These are phyloP conservation scores for Maudiozyma bulderi DNA, from an alignment of 805 yeast genomes.

Conservation along the genomic window DNA sequence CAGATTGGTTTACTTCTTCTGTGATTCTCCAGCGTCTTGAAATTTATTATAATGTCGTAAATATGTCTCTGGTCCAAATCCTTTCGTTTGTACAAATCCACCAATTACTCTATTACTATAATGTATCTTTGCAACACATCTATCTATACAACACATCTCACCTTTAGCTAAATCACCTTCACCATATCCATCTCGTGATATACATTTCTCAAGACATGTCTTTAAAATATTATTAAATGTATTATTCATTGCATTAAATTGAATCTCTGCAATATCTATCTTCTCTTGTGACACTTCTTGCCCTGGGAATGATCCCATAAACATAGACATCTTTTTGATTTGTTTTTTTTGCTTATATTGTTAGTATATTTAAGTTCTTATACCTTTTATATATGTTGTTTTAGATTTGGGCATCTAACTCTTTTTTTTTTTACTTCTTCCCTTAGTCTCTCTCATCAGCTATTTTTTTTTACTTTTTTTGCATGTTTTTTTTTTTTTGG, in stretches of 20 bases:
- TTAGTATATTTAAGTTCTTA: neutral
- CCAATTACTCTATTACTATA: constrained; percentile 60
- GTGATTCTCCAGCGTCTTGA: neutral
- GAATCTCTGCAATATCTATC: constrained; percentile 55
- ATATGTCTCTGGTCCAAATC: constrained; percentile 39
- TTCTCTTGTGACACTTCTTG: constrained; percentile 51
- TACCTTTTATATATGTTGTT: neutral
- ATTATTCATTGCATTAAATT: constrained; percentile 52
- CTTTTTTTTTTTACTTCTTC: neutral
- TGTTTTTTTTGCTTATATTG: neutral
- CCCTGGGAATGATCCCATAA: constrained; percentile 36
- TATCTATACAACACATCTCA: constrained; percentile 69
- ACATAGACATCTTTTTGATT: constrained; percentile 46
- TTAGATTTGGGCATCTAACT: neutral
- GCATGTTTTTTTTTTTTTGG: neutral
- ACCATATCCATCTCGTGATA: constrained; percentile 66
- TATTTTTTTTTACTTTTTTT: neutral
- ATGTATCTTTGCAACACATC: constrained; percentile 81
- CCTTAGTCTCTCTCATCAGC: neutral
- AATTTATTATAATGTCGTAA: constrained; percentile 25
- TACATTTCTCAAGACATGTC: constrained; percentile 66
- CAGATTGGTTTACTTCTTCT: no score
- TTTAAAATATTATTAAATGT: constrained; percentile 47
- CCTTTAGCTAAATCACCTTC: constrained; percentile 82
- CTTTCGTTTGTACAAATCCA: constrained; percentile 34